These are phyloP conservation scores for Aegilops umbellulata DNA, from an alignment of 176 grass and related monocot species.

Conservation along the genomic window DNA sequence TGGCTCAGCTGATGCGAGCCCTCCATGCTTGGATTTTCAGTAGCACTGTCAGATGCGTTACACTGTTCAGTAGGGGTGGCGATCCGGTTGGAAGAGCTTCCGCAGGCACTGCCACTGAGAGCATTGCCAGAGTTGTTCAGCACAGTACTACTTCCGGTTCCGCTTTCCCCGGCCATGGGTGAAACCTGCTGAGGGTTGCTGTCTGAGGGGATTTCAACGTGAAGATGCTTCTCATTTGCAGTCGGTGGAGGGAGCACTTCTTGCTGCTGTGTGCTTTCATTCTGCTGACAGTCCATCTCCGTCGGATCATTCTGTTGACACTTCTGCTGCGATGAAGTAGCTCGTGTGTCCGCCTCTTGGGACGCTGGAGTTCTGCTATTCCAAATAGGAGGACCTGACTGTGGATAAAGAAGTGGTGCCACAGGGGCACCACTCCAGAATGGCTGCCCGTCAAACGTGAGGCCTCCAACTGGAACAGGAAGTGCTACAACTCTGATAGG, in stretches of 20 bases:
- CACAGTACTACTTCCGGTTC: conserved; percentile 13
- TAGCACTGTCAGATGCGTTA: neutral
- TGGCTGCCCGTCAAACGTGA: conserved; percentile 56
- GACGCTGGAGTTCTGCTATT: conserved; percentile 30
- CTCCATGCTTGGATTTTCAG: conserved; percentile 33
- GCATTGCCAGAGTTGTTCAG: conserved; percentile 36
- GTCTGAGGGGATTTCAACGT: conserved; percentile 22
- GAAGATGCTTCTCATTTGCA: conserved; percentile 35
- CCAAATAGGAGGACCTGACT: conserved; percentile 47
- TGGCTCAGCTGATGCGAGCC: conserved; percentile 50
- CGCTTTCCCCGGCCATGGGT: conserved; percentile 49
- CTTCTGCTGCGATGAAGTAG: conserved; percentile 28
- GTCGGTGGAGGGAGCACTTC: neutral
- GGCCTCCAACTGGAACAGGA: conserved; percentile 58
- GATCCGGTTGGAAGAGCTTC: conserved; percentile 33
- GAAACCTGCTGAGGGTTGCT: conserved; percentile 38
- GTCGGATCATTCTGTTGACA: conserved; percentile 22
- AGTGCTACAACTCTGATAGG: conserved; percentile 73
- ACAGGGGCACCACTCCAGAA: conserved; percentile 35
- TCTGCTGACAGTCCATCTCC: conserved; percentile 20
- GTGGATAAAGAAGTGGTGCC: conserved; percentile 47
- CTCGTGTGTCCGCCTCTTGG: conserved; percentile 28
- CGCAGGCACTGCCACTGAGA: conserved; percentile 27
- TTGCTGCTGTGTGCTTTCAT: conserved; percentile 15
- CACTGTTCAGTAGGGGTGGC: conserved; percentile 22